Percentiles rank a stretch among this genome's conserved stretches.
phyloP scores from a whole-genome alignment of 805 yeast genomes.

The Ascoidea tarda region DNA sequence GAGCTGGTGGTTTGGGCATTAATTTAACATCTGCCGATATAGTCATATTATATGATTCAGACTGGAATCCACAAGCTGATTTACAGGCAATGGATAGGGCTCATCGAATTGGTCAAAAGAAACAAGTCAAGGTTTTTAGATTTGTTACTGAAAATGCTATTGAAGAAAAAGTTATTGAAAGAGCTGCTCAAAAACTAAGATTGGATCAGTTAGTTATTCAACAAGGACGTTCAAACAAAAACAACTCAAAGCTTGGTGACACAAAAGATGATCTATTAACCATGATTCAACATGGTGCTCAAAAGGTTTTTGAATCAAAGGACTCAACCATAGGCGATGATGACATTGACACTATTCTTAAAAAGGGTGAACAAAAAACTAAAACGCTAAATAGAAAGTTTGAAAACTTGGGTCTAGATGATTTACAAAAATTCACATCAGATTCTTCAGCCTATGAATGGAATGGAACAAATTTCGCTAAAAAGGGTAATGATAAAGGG shows the following conservation, averaged over 20 bases:
- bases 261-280: conserved; percentile 61
- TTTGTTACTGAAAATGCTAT: conserved; percentile 72
- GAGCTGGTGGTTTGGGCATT: conserved; percentile 88
- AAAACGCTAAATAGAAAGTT: conserved; percentile 47
- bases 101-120: conserved; percentile 77
- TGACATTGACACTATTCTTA: conserved; percentile 31
- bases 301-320: conserved; percentile 33
- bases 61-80: conserved; percentile 87
- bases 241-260: conserved; percentile 21
- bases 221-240: conserved; percentile 36
- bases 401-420: conserved; percentile 57
- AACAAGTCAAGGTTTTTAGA: conserved; percentile 69
- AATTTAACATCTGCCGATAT: conserved; percentile 71
- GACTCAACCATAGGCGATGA: conserved; percentile 13
- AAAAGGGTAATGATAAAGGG: conserved; percentile 21
- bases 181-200: conserved; percentile 70
- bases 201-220: conserved; percentile 75
- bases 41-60: conserved; percentile 65
- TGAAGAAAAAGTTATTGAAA: conserved; percentile 68
- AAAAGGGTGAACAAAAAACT: conserved; percentile 51
- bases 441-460: conserved; percentile 70
- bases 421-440: conserved; percentile 60
- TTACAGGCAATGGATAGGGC: conserved; percentile 86
- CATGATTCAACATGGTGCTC: conserved; percentile 80
- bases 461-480: conserved; percentile 75